Evolutionary conservation across 441 rosid genomes (phyloP), one percentile per base, ranked within the genome.

Genomic region (Dalechampia spathulata): DNA sequence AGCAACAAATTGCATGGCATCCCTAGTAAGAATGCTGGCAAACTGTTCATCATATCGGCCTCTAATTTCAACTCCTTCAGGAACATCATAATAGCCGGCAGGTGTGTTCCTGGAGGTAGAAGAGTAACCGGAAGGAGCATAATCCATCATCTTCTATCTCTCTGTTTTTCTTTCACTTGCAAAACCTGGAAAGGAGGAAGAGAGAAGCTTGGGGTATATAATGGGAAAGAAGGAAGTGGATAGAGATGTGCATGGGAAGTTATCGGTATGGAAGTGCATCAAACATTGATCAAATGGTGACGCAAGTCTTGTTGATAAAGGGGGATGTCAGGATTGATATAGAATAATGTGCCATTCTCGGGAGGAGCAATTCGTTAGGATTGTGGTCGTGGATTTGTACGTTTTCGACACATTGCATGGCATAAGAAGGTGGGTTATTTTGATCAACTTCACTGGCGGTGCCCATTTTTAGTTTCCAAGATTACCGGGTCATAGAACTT

Each of bases 1-100:
- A 14, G 84, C 90, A 30, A 89, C 90, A 45, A 92, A 89, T 17
- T 74, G 80, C 75, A 92, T 55, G 23, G 97, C 96, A 14, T 86
- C 87, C 80, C 49, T 74, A 38, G 82, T 75, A 27, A 92, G 79
- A 58, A 89, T 75, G 73, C 66, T 79, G 1, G 79, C 84, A 43
- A 78, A 92, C 20, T 74, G 78, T 32, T 72, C 68, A 37, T 85
- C 87, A 32, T 74, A 83, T 1, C 94, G 77, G 8, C 97, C 98
- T 2, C 86, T 69, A 45, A 89, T 68, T 19, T 92, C 97, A 16
- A 89, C 92, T 5, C 96, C 94, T 20, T 81, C 73, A 0, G 92
- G 92, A 0, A 70, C 70, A 52, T 88, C 85, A 8, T n/a, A n/a
- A 32, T 85, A 85, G 6, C 58, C 26, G 15, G 10, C 56, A 12